Conservation (phyloP, 2,329 filamentous ascomycete genomes). For the Myriangium duriaei region DNA sequence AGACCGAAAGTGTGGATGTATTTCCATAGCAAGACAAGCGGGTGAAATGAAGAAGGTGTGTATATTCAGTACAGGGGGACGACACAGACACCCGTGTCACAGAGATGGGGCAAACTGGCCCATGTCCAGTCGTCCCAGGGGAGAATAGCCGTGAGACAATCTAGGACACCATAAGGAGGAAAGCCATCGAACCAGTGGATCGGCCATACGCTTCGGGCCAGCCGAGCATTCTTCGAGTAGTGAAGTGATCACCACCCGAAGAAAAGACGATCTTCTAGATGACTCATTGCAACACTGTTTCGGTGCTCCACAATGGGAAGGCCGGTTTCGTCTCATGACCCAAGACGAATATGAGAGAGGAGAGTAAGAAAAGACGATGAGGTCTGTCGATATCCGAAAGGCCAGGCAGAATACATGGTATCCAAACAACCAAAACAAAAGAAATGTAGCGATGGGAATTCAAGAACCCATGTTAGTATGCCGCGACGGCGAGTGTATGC, state of each 20-base stretch:
- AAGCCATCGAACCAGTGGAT: neutral
- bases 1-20: neutral
- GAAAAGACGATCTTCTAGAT: neutral
- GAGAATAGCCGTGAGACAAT: neutral
- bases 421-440: constrained; percentile 8
- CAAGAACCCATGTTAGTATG: constrained; percentile 10
- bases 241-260: neutral
- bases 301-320: neutral
- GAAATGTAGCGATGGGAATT: neutral
- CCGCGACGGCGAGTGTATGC: constrained; percentile 23
- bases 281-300: neutral
- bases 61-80: constrained; percentile 1
- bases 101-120: constrained; percentile 4
- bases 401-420: constrained; percentile 8
- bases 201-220: constrained; percentile 6
- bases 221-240: constrained; percentile 4
- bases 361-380: constrained; percentile 3
- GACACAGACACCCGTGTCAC: neutral
- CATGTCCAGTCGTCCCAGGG: neutral
- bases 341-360: constrained; percentile 8
- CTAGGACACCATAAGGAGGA: no score
- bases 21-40: constrained; percentile 1
- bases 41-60: constrained; percentile 7
- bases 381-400: constrained; percentile 1
- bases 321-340: constrained; percentile 3